Conservation (phyloP, 2,329 filamentous ascomycete genomes). For the Pseudogymnoascus sp. region DNA sequence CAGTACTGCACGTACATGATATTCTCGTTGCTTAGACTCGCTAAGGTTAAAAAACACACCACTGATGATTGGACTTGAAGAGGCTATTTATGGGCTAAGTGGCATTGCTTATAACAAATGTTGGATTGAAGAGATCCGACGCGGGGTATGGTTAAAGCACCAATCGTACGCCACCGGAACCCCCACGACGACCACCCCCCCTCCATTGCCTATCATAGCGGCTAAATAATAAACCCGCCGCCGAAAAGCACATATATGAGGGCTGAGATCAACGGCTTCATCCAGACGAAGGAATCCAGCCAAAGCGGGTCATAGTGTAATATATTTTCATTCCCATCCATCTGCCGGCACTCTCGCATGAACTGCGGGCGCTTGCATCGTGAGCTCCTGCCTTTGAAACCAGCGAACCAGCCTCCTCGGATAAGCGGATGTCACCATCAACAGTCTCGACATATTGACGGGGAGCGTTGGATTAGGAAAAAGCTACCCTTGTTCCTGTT, state of each 20-base stretch:
- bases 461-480: background rate
- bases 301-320: background rate
- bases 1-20: background rate
- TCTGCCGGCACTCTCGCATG: constrained; percentile 1
- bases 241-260: constrained; percentile 1
- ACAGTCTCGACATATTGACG: background rate
- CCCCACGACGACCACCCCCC: background rate
- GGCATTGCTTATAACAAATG: background rate
- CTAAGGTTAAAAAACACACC: background rate
- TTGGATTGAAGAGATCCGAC: background rate
- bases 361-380: background rate
- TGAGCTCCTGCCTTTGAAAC: background rate
- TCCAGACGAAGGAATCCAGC: background rate
- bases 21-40: background rate
- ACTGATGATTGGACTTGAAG: constrained; percentile 6
- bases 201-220: background rate
- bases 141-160: constrained; percentile 10
- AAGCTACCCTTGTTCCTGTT: background rate
- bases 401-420: constrained; percentile 1
- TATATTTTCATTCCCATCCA: background rate
- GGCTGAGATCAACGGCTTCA: constrained; percentile 7
- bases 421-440: background rate
- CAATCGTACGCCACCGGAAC: background rate
- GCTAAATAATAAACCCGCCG: constrained; percentile 11
- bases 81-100: constrained; percentile 12